phyloP scores from a whole-genome alignment of 129 eudicot species.

The Chrysanthemum seticuspe region DNA sequence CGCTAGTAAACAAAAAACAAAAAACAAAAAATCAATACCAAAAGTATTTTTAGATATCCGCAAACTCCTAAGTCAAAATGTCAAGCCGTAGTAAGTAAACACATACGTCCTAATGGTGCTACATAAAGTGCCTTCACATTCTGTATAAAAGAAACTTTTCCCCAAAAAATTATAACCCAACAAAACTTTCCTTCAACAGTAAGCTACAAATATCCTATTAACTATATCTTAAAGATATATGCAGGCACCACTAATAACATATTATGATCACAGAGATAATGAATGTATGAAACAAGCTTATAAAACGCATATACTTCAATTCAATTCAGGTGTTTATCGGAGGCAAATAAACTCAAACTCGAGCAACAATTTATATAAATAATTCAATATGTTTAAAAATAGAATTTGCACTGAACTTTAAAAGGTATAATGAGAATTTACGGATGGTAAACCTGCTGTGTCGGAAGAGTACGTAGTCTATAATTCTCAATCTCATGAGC shows the following conservation, averaged over 20 bases:
- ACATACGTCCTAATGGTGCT: not conserved
- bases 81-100: not conserved
- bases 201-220: not conserved
- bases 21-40: not conserved
- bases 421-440: constrained; percentile 4
- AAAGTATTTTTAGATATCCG: not conserved
- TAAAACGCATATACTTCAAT: not conserved
- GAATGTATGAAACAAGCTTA: not conserved
- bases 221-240: not conserved
- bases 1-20: too few species aligned
- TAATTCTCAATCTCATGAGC: constrained; percentile 72
- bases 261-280: not conserved
- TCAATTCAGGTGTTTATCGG: not conserved
- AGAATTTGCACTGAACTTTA: not conserved
- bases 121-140: not conserved
- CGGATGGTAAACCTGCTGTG: constrained; percentile 65
- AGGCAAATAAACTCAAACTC: not conserved
- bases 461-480: constrained; percentile 70
- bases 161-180: not conserved
- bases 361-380: not conserved
- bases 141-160: not conserved
- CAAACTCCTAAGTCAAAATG: not conserved
- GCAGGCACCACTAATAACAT: not conserved
- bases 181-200: not conserved
- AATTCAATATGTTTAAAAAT: not conserved